Evolutionary conservation across 495 filamentous ascomycete genomes (phyloP), one percentile per base, ranked within the genome.

Genomic region (Immersiella caudata): DNA sequence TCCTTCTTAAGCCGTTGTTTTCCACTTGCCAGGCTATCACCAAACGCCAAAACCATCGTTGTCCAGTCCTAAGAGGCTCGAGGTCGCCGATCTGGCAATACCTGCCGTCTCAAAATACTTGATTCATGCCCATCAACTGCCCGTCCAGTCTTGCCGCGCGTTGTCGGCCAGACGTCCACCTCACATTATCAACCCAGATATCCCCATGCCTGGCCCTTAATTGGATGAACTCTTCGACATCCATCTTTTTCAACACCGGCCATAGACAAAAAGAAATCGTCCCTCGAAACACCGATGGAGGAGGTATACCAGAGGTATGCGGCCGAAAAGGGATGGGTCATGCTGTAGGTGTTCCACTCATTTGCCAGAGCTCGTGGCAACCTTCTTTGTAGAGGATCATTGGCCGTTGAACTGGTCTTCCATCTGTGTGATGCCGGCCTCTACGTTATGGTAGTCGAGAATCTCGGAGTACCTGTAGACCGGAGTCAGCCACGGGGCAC

Each of bases 381-480:
- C 46, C 24, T 18, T 22, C 25, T 49, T 50, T 24, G 9, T 66
- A 24, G 24, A 11, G 12, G 65, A 73, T 73, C 71, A 81, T 74
- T 81, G 78, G 58, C 76, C 76, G 67, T 80, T 80, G 65, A 73
- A 74, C 54, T 76, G 73, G 6, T 76, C 68, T 3, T 81, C 77
- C 68, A 79, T 76, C 65, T 72, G 68, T 21, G 62, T 64, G 33
- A 72, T 70, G 56, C 66, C 77, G 57, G 89, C 87, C 72, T 95
- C 93, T 67, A 97, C 89, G 77, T 98, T 97, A 81, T 99, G 95
- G 79, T 97, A 99, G 78, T 99, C 96, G 71, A 99, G 88, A 74
- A 99, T 99, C 77, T 99, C 95, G 64, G 94, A 97, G 83, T 99
- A 99, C 95, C 95, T 98, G 68, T 33, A 4, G 29, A 33, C 3